Percentiles rank a stretch among this genome's conserved stretches.
Evolutionary conservation across 2,329 filamentous ascomycete species (phyloP).

Genomic region (Scytalidium lignicola): DNA sequence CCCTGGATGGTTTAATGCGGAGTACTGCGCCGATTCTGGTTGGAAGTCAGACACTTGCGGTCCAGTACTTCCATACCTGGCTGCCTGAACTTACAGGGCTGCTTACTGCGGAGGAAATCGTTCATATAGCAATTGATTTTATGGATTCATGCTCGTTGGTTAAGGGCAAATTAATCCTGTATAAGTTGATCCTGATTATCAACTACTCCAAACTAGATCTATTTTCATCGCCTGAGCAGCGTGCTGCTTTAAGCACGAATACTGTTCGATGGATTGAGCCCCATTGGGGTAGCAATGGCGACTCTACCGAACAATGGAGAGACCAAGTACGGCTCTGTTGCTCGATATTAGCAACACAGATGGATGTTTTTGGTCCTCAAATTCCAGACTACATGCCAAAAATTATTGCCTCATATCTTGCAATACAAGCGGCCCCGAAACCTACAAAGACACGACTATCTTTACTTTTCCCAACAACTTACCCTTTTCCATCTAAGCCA

Average conservation of each 20-base stretch:
- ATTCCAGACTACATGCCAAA: slow-evolving; percentile 87
- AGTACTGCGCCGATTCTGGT: slow-evolving; percentile 80
- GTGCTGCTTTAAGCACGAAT: slow-evolving; percentile 68
- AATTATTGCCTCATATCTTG: slow-evolving; percentile 82
- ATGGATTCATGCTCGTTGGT: slow-evolving; percentile 85
- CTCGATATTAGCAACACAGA: slow-evolving; percentile 83
- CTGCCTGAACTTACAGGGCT: slow-evolving; percentile 81
- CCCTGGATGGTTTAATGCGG: slow-evolving; percentile 83
- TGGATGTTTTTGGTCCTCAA: slow-evolving; percentile 71
- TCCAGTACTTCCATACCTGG: slow-evolving; percentile 97
- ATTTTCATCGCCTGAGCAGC: slow-evolving; percentile 74
- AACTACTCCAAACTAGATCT: slow-evolving; percentile 81
- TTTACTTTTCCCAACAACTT: slow-evolving; percentile 81
- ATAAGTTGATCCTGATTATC: slow-evolving; percentile 88
- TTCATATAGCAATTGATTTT: slow-evolving; percentile 88
- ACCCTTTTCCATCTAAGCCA: slow-evolving; percentile 77
- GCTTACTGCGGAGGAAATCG: slow-evolving; percentile 75
- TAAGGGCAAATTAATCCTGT: slow-evolving; percentile 85
- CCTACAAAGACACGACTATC: slow-evolving; percentile 65
- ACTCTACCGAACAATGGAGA: slow-evolving; percentile 79
- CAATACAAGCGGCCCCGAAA: slow-evolving; percentile 55
- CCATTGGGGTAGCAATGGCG: slow-evolving; percentile 77
- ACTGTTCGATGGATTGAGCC: slow-evolving; percentile 88
- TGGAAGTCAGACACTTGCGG: slow-evolving; percentile 88
- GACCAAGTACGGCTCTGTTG: slow-evolving; percentile 92